These are phyloP conservation scores for Raddia guianensis DNA, from an alignment of 176 grass and related monocot species.

Conservation along the genomic window DNA sequence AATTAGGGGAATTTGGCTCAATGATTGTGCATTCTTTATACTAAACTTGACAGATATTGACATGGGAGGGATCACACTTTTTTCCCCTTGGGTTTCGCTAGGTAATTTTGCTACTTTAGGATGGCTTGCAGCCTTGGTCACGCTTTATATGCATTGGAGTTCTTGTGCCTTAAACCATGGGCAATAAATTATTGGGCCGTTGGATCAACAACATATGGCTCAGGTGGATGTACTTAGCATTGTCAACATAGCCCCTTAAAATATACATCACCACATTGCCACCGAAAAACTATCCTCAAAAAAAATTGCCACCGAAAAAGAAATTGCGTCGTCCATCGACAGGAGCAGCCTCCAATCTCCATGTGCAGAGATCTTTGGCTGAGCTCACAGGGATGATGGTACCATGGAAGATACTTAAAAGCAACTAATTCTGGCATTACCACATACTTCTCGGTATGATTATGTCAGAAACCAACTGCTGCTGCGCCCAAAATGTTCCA, in stretches of 20 bases:
- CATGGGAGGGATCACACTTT: neutral
- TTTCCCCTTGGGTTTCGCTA: no score
- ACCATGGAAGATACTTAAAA: constrained; percentile 15
- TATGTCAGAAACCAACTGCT: neutral
- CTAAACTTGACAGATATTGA: neutral
- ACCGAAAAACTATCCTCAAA: no score
- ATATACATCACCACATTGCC: constrained; percentile 24
- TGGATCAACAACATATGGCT: no score
- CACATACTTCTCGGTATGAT: neutral
- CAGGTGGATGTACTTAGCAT: no score
- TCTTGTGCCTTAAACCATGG: no score
- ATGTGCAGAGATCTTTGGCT: constrained; percentile 48
- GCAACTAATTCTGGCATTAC: constrained; percentile 20
- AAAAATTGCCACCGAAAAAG: constrained; percentile 18
- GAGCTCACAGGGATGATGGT: constrained; percentile 31
- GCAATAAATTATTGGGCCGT: no score
- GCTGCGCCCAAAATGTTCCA: neutral
- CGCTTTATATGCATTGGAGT: neutral
- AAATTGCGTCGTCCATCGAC: neutral
- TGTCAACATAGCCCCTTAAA: neutral
- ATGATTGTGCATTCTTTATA: neutral
- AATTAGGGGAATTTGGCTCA: neutral
- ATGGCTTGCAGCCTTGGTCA: neutral
- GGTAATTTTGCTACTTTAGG: neutral
- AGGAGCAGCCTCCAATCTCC: constrained; percentile 33